Percentiles rank a stretch among this genome's conserved stretches.
Conservation (phyloP, 495 filamentous ascomycete genomes). For the Xylaria sp. region DNA sequence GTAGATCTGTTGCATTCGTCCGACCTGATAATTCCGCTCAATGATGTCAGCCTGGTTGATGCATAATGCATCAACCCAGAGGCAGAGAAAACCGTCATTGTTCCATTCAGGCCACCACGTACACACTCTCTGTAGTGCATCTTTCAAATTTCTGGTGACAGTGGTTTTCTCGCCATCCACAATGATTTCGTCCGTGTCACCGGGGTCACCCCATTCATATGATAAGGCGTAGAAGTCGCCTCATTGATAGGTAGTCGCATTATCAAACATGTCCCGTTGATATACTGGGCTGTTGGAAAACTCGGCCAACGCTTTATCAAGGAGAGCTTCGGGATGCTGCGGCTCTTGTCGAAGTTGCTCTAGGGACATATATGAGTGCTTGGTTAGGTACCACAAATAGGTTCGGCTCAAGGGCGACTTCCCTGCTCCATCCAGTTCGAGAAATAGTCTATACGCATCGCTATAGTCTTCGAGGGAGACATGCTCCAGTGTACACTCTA, state of each 20-base stretch:
- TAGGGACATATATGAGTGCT: neutral
- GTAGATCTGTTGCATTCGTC: conserved; percentile 5
- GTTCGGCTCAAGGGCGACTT: neutral
- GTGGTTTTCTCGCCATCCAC: conserved; percentile 2
- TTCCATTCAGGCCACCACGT: neutral
- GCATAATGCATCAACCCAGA: conserved; percentile 18
- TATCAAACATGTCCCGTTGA: neutral
- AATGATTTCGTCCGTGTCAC: neutral
- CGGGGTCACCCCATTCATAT: conserved; percentile 3
- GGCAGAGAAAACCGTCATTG: neutral
- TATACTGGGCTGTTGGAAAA: conserved; percentile 4
- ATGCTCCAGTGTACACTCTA: neutral
- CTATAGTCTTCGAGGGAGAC: conserved; percentile 5
- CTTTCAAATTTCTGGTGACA: conserved; percentile 8
- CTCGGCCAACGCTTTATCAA: neutral
- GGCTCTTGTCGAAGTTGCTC: neutral
- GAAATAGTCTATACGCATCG: neutral
- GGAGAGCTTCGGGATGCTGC: neutral
- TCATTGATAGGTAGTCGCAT: conserved; percentile 1
- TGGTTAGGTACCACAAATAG: neutral
- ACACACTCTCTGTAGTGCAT: neutral
- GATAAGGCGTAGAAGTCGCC: conserved; percentile 12
- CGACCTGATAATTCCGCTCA: neutral
- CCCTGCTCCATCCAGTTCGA: neutral
- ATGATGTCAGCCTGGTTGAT: conserved; percentile 5